Base-by-base conservation (phyloP, 2,329 filamentous ascomycete species). In the Botrytis medusae region DNA sequence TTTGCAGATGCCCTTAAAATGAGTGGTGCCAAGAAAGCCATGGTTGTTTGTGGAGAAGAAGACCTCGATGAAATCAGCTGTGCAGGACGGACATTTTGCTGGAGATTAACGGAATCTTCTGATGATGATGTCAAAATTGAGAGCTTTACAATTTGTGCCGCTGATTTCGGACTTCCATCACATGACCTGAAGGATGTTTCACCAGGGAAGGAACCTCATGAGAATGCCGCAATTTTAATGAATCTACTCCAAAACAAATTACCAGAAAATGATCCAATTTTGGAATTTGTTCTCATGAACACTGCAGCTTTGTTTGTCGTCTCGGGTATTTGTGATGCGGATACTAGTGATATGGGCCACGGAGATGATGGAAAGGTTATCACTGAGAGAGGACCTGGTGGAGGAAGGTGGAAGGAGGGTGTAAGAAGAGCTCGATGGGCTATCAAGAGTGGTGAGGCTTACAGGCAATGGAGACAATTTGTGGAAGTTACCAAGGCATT, bases 1-100 rank as follows among this genome's bases (percentile, higher is more conserved):
- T 99, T 98, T 81, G 93, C 93, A 2, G 92, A 97, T 77, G 94
- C 95, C 0, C 84, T 99, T 69, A 88, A 87, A 51, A 86, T 96
- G 77, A 88, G 89, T 25, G 95, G 95, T 40, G 90, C 90, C 60
- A 90, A 86, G 75, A 98, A 98, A 82, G 95, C 93, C 4, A 85
- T 99, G 83, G 89, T 99, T 34, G 93, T 98, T 29, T 99, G 95
- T 80, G 96, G 96, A 61, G 92, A 93, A 77, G 97, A 98, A 84
- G 94, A 98, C 78, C 89, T 99, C 44, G 96, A 99, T 81, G 96
- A 99, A 84, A 89, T 99, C 75, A 96, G 93, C 78, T 98, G 95
- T 78, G 96, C 95, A 1, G 95, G 96, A 0, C 87, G 87, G 51
- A 97, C 95, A 2, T 90, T 93, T 79, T 97, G 95, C 87, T 99